A percentile compares a stretch with the other conserved stretches of the same genome.
These are phyloP conservation scores for Oryza officinalis DNA, from an alignment of 176 grass and related monocot genomes.

Conservation along the genomic window DNA sequence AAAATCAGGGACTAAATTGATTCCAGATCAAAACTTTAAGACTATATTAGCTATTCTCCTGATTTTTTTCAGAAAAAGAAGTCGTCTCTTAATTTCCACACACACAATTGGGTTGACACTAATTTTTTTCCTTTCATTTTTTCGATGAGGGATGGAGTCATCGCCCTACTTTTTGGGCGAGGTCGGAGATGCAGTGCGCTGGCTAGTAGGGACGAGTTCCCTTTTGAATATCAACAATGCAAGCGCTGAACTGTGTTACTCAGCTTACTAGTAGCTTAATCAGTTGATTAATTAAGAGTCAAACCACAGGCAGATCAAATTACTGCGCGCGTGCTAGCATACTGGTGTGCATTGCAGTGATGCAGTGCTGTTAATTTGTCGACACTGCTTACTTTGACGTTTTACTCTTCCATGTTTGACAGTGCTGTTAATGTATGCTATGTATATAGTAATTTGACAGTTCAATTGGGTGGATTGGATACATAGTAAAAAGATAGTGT, in stretches of 20 bases:
- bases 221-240: not conserved
- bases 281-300: not conserved
- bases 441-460: not conserved
- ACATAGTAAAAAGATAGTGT: not conserved
- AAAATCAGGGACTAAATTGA: too few species aligned
- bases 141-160: too few species aligned
- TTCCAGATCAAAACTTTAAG: too few species aligned
- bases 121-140: too few species aligned
- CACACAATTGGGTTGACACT: too few species aligned
- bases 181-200: not conserved
- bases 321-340: not conserved
- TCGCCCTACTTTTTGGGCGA: not conserved
- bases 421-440: not conserved
- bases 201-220: not conserved
- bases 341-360: not conserved
- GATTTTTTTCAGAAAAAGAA: too few species aligned
- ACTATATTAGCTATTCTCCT: too few species aligned
- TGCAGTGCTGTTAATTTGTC: not conserved
- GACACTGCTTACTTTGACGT: conserved; percentile 2
- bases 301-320: not conserved
- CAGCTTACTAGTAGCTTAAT: not conserved
- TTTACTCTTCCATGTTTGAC: not conserved
- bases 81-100: too few species aligned
- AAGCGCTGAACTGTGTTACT: not conserved
- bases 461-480: not conserved